Evolutionary conservation across 495 filamentous ascomycete species (phyloP).

Genomic region (Lineolata rhizophorae): DNA sequence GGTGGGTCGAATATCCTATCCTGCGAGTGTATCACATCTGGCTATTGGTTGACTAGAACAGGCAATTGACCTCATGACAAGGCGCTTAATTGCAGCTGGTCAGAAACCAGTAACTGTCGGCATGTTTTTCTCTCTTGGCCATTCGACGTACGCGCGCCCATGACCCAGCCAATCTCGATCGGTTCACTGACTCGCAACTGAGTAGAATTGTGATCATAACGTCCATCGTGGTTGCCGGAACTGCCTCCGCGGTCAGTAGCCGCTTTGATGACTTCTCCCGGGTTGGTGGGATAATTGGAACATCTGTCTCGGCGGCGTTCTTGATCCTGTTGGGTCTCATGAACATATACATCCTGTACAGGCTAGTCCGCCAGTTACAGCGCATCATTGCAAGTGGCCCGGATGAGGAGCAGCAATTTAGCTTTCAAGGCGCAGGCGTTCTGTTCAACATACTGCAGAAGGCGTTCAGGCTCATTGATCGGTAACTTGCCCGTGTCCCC

Average conservation of each 20-base stretch:
- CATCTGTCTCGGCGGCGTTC: slow-evolving; percentile 61
- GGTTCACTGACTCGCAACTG: no score
- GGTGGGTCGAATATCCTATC: no score
- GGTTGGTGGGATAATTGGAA: slow-evolving; percentile 75
- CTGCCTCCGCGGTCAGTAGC: slow-evolving; percentile 55
- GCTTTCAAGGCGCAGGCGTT: slow-evolving; percentile 57
- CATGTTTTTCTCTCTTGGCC: slow-evolving; percentile 86
- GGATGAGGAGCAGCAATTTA: slow-evolving; percentile 34
- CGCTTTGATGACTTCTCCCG: slow-evolving; percentile 59
- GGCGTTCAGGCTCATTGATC: slow-evolving; percentile 66
- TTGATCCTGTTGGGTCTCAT: slow-evolving; percentile 61
- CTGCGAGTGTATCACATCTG: background rate
- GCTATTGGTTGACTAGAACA: slow-evolving; percentile 6
- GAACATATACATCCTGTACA: slow-evolving; percentile 68
- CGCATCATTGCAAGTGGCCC: slow-evolving; percentile 24
- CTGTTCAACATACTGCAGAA: slow-evolving; percentile 48
- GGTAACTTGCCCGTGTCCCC: no score
- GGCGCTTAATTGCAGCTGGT: slow-evolving; percentile 69
- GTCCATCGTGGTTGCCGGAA: slow-evolving; percentile 77
- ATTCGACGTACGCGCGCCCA: slow-evolving; percentile 42
- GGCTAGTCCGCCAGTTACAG: slow-evolving; percentile 44
- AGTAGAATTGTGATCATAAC: slow-evolving; percentile 66
- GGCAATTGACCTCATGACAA: slow-evolving; percentile 92
- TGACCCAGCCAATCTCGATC: no score
- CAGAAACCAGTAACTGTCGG: slow-evolving; percentile 81